phyloP scores from a whole-genome alignment of 2,329 filamentous ascomycete genomes.

The Trichoderma atroviride region DNA sequence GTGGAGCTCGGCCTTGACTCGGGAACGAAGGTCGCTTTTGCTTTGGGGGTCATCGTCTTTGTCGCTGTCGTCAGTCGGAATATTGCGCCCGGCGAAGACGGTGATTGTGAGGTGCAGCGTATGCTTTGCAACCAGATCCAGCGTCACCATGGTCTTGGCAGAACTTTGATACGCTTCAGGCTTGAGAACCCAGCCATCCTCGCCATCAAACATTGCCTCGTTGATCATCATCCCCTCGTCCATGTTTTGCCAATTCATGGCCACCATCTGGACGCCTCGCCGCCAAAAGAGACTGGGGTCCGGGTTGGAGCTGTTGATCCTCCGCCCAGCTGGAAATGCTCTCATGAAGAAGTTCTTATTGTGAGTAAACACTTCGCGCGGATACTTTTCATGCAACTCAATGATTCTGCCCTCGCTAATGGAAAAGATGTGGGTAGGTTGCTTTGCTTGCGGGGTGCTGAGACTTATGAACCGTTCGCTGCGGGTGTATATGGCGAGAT shows the following conservation, averaged over 20 bases:
- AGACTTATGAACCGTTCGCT: conserved; percentile 80
- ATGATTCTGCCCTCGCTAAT: conserved; percentile 80
- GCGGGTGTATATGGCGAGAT: conserved; percentile 81
- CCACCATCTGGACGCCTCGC: conserved; percentile 94
- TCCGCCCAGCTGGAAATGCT: conserved; percentile 79
- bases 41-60: conserved; percentile 38
- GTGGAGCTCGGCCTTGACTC: conserved; percentile 79
- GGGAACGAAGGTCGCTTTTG: conserved; percentile 59
- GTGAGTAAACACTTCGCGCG: conserved; percentile 79
- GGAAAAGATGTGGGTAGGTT: conserved; percentile 76
- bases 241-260: conserved; percentile 95
- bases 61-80: conserved; percentile 46
- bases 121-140: conserved; percentile 50
- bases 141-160: conserved; percentile 44
- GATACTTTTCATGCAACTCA: conserved; percentile 59
- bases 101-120: conserved; percentile 71
- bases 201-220: conserved; percentile 92
- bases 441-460: conserved; percentile 62
- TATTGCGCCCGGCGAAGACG: conserved; percentile 74
- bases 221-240: conserved; percentile 96
- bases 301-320: conserved; percentile 89
- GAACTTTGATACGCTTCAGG: conserved; percentile 69
- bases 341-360: conserved; percentile 89
- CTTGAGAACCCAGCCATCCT: conserved; percentile 83
- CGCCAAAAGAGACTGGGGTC: conserved; percentile 92